Percentiles rank a stretch among this genome's conserved stretches.
phyloP scores from a whole-genome alignment of 2,329 filamentous ascomycete genomes.

The Ascochyta viciae-villosae region DNA sequence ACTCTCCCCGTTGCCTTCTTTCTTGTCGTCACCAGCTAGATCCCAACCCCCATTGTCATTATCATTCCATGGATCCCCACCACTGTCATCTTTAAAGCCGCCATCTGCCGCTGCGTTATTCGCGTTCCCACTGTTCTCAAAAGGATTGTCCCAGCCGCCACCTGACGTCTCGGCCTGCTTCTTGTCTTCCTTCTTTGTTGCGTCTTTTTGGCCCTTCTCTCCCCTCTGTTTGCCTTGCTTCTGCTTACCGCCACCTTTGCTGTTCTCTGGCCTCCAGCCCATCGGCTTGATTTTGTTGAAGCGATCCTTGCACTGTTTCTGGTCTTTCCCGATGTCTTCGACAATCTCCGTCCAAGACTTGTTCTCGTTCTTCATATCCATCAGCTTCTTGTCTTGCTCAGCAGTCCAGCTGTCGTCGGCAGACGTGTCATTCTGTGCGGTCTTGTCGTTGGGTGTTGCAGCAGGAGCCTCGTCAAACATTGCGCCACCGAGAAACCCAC shows the following conservation, averaged over 20 bases:
- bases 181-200: slow-evolving; percentile 13
- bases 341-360: slow-evolving; percentile 42
- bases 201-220: slow-evolving; percentile 24
- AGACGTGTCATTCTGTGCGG: neutral
- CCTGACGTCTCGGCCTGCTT: slow-evolving; percentile 10
- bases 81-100: neutral
- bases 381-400: slow-evolving; percentile 52
- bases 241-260: slow-evolving; percentile 28
- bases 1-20: neutral
- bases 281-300: slow-evolving; percentile 48
- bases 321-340: slow-evolving; percentile 34
- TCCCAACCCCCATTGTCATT: neutral
- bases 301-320: slow-evolving; percentile 24
- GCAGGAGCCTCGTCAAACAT: neutral
- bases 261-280: slow-evolving; percentile 23
- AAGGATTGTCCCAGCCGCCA: neutral
- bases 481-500: no score
- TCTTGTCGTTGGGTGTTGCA: neutral
- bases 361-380: slow-evolving; percentile 44
- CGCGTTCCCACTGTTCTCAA: neutral
- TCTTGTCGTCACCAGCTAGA: neutral
- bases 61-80: neutral
- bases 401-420: slow-evolving; percentile 26
- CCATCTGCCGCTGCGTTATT: neutral
- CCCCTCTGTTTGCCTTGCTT: slow-evolving; percentile 22